Percentiles rank a stretch among this genome's conserved stretches.
Evolutionary conservation across 2,329 filamentous ascomycete genomes (phyloP).

Genomic region (Conoideocrella luteorostrata): DNA sequence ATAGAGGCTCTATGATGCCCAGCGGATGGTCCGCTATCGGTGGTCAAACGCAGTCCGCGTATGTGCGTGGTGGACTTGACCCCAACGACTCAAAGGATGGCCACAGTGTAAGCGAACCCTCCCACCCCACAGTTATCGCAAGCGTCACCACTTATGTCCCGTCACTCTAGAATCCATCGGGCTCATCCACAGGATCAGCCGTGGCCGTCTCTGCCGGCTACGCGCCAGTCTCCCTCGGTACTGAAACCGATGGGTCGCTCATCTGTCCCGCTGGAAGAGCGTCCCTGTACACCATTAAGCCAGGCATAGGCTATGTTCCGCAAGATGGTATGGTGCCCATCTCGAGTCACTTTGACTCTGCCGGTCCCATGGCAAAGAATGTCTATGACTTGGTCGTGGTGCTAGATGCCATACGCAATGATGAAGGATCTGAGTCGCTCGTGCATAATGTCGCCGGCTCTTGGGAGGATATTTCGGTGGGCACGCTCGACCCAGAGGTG

Average conservation of each 20-base stretch:
- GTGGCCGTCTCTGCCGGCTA: constrained; percentile 20
- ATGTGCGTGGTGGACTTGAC: constrained; percentile 10
- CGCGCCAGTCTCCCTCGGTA: constrained; percentile 20
- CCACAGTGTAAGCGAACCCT: constrained; percentile 13
- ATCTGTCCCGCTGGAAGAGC: neutral
- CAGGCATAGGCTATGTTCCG: neutral
- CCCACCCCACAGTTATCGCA: no score
- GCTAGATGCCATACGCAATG: no score
- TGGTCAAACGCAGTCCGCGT: constrained; percentile 18
- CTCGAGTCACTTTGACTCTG: neutral
- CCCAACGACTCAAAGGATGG: constrained; percentile 11
- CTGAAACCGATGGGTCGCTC: constrained; percentile 10
- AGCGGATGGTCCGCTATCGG: constrained; percentile 17
- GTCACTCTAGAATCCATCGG: constrained; percentile 15
- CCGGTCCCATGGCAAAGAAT: neutral
- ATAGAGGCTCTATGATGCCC: constrained; percentile 5
- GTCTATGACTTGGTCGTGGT: neutral
- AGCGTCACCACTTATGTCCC: neutral
- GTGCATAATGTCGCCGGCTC: no score
- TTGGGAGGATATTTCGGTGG: neutral
- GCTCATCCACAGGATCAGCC: constrained; percentile 21
- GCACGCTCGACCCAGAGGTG: neutral
- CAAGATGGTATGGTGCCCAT: neutral
- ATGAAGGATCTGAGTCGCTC: no score
- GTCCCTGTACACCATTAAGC: neutral